Conservation (phyloP, 2,329 filamentous ascomycete species). For the Pseudopithomyces chartarum region DNA sequence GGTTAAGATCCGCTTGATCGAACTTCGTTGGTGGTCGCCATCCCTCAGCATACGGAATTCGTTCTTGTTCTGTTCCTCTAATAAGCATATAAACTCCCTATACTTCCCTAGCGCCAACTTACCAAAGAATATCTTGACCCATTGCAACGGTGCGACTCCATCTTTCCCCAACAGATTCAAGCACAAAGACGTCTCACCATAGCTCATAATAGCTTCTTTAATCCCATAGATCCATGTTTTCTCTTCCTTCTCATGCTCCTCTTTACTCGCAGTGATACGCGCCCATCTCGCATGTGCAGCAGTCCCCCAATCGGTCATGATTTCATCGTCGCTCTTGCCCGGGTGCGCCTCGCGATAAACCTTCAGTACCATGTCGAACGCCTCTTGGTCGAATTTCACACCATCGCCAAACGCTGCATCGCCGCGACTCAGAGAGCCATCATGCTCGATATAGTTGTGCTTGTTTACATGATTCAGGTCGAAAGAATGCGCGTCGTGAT, state of each 20-base stretch:
- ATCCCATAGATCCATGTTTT: conserved; percentile 11
- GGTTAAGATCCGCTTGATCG: conserved; percentile 6
- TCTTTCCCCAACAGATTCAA: conserved; percentile 9
- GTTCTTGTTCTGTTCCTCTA: conserved; percentile 10
- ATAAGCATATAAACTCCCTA: too few species aligned
- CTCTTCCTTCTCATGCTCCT: conserved; percentile 8
- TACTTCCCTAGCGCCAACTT: background rate
- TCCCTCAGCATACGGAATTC: conserved; percentile 13
- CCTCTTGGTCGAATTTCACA: background rate
- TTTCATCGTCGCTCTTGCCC: background rate
- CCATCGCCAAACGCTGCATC: background rate
- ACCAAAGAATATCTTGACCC: conserved; percentile 18
- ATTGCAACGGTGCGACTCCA: conserved; percentile 8
- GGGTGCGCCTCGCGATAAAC: conserved; percentile 1
- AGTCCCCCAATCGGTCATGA: conserved; percentile 3
- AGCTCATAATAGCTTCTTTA: conserved; percentile 6
- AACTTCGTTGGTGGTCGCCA: conserved; percentile 10
- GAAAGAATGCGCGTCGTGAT: conserved; percentile 5
- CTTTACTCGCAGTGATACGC: background rate
- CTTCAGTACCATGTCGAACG: background rate
- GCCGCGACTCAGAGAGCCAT: conserved; percentile 5
- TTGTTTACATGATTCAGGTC: conserved; percentile 6
- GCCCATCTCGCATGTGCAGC: conserved; percentile 8
- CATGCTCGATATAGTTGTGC: conserved; percentile 9
- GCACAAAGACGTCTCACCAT: conserved; percentile 14